Evolutionary conservation across 495 filamentous ascomycete species (phyloP).

Genomic region (Parathielavia hyrcaniae): DNA sequence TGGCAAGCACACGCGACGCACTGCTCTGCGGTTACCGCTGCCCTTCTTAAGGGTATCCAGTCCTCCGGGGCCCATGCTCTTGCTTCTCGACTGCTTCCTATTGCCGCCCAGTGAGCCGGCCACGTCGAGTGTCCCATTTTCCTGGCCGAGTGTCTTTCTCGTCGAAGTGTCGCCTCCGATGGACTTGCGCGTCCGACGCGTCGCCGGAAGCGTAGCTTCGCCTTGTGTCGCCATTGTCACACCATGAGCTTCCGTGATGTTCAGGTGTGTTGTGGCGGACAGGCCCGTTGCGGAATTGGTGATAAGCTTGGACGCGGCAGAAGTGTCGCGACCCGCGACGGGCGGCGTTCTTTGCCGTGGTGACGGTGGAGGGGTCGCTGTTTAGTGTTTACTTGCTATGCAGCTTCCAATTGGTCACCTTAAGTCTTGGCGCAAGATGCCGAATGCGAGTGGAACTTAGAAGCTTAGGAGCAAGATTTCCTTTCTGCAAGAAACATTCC

Average conservation of each 20-base stretch:
- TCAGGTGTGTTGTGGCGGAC: not conserved
- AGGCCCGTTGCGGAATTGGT: not conserved
- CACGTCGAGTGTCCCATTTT: conserved; percentile 64
- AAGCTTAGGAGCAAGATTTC: too few relatives aligned
- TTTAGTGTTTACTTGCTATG: not conserved
- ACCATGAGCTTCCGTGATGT: conserved; percentile 8
- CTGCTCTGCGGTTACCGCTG: conserved; percentile 75
- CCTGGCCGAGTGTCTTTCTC: conserved; percentile 52
- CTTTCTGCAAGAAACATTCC: too few relatives aligned
- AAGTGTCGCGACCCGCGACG: not conserved
- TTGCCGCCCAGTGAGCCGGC: conserved; percentile 37
- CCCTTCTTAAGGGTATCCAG: conserved; percentile 72
- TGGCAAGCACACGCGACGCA: conserved; percentile 34
- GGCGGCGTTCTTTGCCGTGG: not conserved
- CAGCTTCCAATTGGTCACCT: not conserved
- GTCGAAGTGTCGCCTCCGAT: conserved; percentile 64
- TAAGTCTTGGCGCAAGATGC: not conserved
- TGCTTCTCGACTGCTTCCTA: conserved; percentile 79
- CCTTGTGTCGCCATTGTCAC: conserved; percentile 41
- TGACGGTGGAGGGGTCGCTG: not conserved
- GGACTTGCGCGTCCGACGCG: conserved; percentile 68
- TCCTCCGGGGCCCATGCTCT: conserved; percentile 89
- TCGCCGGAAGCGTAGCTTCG: conserved; percentile 45
- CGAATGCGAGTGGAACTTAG: not conserved
- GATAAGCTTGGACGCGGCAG: conserved; percentile 11